Evolutionary conservation across 1,284 basidiomycete species (phyloP).

Genomic region (Schizophyllum amplum): DNA sequence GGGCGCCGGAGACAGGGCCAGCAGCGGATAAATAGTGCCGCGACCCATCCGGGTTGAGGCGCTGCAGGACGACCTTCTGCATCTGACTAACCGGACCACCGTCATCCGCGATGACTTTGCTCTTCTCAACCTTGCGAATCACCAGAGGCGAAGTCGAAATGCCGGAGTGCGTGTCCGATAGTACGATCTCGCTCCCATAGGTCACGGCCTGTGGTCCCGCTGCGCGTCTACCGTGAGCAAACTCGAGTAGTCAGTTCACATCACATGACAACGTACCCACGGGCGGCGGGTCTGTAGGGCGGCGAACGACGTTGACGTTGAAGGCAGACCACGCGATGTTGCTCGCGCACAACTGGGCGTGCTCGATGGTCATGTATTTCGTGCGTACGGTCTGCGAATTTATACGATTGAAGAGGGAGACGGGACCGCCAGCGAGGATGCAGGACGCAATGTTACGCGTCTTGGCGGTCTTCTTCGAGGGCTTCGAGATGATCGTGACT

Average conservation of each 20-base stretch:
- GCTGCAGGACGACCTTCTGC: slow-evolving; percentile 90
- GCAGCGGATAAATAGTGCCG: slow-evolving; percentile 77
- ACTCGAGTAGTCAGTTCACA: slow-evolving; percentile 17
- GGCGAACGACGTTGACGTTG: slow-evolving; percentile 77
- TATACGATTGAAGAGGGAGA: slow-evolving; percentile 93
- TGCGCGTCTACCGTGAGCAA: slow-evolving; percentile 16
- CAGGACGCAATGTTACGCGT: slow-evolving; percentile 90
- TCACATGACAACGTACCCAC: slow-evolving; percentile 50
- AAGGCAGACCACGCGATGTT: slow-evolving; percentile 90
- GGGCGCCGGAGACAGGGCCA: slow-evolving; percentile 67
- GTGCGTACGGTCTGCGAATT: slow-evolving; percentile 96
- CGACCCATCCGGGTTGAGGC: slow-evolving; percentile 72
- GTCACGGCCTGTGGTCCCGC: slow-evolving; percentile 76
- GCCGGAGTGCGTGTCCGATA: slow-evolving; percentile 80
- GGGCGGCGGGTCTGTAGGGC: slow-evolving; percentile 47
- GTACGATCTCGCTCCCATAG: slow-evolving; percentile 83
- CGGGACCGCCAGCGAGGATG: slow-evolving; percentile 83
- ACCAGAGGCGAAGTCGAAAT: slow-evolving; percentile 81
- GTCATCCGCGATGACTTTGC: slow-evolving; percentile 72
- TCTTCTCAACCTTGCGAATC: slow-evolving; percentile 91
- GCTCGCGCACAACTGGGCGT: slow-evolving; percentile 77
- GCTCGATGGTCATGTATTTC: slow-evolving; percentile 92
- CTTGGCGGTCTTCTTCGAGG: slow-evolving; percentile 94
- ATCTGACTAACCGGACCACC: slow-evolving; percentile 92
- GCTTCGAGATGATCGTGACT: slow-evolving; percentile 93